phyloP scores from a whole-genome alignment of 2,329 filamentous ascomycete species.

The Ceratocystis albifundus region DNA sequence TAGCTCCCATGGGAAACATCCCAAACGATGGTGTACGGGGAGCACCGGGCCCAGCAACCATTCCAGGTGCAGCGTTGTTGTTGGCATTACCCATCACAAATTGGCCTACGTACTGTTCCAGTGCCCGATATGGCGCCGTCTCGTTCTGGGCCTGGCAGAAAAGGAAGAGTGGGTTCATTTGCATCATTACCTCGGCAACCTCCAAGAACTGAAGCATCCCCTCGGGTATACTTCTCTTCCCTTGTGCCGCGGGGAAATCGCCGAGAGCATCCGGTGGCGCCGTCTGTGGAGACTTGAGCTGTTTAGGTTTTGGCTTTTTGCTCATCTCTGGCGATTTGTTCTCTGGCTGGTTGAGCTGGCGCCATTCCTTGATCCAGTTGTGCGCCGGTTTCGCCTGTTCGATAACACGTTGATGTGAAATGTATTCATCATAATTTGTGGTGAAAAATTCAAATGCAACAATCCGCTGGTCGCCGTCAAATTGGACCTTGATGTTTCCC shows the following conservation, averaged over 20 bases:
- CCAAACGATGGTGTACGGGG: constrained; percentile 45
- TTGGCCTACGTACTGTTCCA: constrained; percentile 48
- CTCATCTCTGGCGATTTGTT: constrained; percentile 54
- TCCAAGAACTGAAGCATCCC: constrained; percentile 54
- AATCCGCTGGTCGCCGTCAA: constrained; percentile 67
- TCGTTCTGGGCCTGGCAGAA: constrained; percentile 45
- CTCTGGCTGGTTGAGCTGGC: constrained; percentile 41
- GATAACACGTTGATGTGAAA: constrained; percentile 57
- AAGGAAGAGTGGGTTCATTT: constrained; percentile 53
- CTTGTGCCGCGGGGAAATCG: constrained; percentile 46
- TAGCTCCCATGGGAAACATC: constrained; percentile 49
- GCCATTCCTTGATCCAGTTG: constrained; percentile 56
- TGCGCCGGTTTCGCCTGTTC: constrained; percentile 51
- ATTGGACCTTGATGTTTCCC: constrained; percentile 68
- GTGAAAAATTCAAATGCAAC: constrained; percentile 76
- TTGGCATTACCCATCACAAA: constrained; percentile 39
- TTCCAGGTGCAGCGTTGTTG: constrained; percentile 33
- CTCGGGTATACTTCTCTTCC: constrained; percentile 47
- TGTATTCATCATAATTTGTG: constrained; percentile 66
- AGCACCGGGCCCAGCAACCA: constrained; percentile 22
- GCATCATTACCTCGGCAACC: constrained; percentile 55
- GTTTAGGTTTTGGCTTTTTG: constrained; percentile 51
- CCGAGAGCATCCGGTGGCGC: constrained; percentile 47
- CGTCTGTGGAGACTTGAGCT: constrained; percentile 47
- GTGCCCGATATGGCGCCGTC: constrained; percentile 45